Conservation (phyloP, 2,329 filamentous ascomycete species). For the Apiospora sp. region DNA sequence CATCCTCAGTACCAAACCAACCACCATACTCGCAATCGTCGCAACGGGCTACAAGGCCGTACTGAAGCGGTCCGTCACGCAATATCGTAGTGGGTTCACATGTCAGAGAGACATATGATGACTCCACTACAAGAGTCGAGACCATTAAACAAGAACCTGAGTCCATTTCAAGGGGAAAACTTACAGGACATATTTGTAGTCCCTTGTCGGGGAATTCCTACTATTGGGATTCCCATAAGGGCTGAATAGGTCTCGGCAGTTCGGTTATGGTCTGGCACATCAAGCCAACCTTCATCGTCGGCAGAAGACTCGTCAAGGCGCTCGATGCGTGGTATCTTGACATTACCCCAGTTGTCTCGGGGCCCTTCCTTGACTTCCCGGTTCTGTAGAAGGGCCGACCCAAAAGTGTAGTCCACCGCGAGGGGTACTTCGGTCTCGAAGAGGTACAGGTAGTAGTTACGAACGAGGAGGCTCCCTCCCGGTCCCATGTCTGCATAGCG, state of each 20-base stretch:
- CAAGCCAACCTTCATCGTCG: not conserved
- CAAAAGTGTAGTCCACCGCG: not conserved
- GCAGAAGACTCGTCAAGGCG: not conserved
- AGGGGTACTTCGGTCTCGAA: not conserved
- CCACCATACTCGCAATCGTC: not conserved
- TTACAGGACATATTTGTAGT: not conserved
- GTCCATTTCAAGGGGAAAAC: not conserved
- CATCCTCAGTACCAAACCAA: not conserved
- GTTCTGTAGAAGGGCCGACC: not conserved
- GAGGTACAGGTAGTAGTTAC: not conserved
- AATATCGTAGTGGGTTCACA: not conserved
- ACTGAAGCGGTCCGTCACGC: not conserved
- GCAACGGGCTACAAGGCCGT: not conserved
- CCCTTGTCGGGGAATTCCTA: not conserved
- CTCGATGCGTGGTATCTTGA: not conserved
- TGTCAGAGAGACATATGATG: not conserved
- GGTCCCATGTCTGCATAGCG: not conserved
- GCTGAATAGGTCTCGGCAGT: not conserved
- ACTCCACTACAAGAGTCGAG: not conserved
- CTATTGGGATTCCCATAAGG: not conserved
- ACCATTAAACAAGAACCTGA: not conserved
- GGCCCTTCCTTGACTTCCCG: not conserved
- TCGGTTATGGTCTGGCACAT: too few species aligned
- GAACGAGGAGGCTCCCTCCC: not conserved
- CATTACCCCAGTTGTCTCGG: not conserved